These are phyloP conservation scores for Sporothrix humicola DNA, from an alignment of 2,329 filamentous ascomycete species.

Conservation along the genomic window DNA sequence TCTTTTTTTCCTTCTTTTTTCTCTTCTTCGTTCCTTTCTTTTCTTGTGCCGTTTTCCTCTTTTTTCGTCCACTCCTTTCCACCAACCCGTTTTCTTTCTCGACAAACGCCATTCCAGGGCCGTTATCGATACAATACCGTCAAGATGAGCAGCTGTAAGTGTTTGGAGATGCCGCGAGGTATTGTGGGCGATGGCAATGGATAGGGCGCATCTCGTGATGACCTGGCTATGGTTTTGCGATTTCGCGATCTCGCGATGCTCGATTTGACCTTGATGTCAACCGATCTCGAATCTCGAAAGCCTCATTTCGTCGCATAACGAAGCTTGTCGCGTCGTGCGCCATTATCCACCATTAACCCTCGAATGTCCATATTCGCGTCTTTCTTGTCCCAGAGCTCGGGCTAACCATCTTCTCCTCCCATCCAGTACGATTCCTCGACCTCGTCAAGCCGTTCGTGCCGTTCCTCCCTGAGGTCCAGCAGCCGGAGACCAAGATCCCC, in stretches of 20 bases:
- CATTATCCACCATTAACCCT: neutral
- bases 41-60: constrained; percentile 18
- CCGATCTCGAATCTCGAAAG: neutral
- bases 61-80: constrained; percentile 25
- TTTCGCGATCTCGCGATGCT: neutral
- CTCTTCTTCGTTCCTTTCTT: constrained; percentile 25
- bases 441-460: constrained; percentile 99
- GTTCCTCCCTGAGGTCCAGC: constrained; percentile 98
- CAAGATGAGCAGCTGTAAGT: constrained; percentile 50
- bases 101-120: constrained; percentile 24
- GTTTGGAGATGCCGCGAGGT: neutral
- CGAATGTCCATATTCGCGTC: neutral
- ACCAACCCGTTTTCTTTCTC: constrained; percentile 15
- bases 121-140: constrained; percentile 37
- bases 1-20: constrained; percentile 13
- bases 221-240: neutral
- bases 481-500: constrained; percentile 96
- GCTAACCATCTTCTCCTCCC: neutral
- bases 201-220: neutral
- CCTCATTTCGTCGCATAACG: neutral
- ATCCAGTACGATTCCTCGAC: constrained; percentile 94
- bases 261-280: neutral
- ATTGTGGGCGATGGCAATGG: neutral
- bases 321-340: constrained; percentile 8
- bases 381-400: neutral